Evolutionary conservation across 257 asterid species (phyloP).

Genomic region (Forsythia suspensa): DNA sequence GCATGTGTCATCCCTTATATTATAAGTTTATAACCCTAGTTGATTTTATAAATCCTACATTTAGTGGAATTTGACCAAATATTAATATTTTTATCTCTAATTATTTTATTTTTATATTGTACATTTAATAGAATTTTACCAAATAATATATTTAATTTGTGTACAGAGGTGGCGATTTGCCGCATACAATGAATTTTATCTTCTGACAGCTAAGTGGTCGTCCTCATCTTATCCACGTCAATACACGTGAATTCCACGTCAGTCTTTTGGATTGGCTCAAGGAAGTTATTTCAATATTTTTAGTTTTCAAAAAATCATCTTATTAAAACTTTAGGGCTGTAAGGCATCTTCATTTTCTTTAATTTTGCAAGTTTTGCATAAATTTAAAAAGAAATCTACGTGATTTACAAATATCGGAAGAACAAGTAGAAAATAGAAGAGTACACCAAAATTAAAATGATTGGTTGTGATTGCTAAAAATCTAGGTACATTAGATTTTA

Average conservation of each 20-base stretch:
- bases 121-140: neutral
- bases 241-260: conserved; percentile 16
- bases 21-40: neutral
- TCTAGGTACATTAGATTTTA: no score
- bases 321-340: neutral
- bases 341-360: no score
- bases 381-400: no score
- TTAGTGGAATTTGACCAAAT: neutral
- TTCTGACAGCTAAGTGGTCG: neutral
- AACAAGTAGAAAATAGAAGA: no score
- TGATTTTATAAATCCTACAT: neutral
- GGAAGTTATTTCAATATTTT: no score
- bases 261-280: neutral
- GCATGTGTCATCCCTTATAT: neutral
- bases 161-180: conserved; percentile 1
- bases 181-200: conserved; percentile 4
- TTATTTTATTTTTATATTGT: neutral
- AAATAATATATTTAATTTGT: neutral
- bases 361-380: no score
- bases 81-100: neutral
- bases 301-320: neutral
- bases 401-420: no score
- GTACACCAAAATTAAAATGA: no score
- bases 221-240: neutral
- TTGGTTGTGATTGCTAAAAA: no score